phyloP scores from a whole-genome alignment of 75 land plant genomes.

The Azolla pinnata region DNA sequence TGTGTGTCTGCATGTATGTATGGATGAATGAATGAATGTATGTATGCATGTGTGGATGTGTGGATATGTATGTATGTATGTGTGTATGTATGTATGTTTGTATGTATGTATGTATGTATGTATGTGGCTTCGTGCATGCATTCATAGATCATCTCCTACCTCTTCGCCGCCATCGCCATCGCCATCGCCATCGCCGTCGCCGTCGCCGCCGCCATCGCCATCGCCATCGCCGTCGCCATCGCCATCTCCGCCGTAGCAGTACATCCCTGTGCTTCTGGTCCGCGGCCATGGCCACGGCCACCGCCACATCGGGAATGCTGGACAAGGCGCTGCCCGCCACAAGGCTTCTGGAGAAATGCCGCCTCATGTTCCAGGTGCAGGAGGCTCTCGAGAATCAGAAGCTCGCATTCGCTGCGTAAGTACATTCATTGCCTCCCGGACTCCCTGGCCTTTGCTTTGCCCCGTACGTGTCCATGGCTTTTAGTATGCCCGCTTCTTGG shows the following conservation, averaged over 20 bases:
- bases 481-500: no score
- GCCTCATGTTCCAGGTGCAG: constrained; percentile 31
- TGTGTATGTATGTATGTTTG: neutral
- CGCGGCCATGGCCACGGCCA: neutral
- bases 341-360: constrained; percentile 30
- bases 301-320: constrained; percentile 6
- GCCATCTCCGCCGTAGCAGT: no score
- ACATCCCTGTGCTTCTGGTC: no score
- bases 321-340: constrained; percentile 34
- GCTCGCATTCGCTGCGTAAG: constrained; percentile 26
- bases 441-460: no score
- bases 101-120: neutral
- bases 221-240: no score
- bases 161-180: neutral
- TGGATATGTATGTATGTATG: neutral
- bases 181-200: constrained; percentile 4
- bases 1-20: neutral
- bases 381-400: constrained; percentile 27
- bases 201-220: no score
- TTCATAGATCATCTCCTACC: neutral
- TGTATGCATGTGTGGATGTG: neutral
- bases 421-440: no score
- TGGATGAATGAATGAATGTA: neutral
- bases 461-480: no score
- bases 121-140: neutral